Base-by-base conservation (phyloP, 1,139 yeast genomes). In the Scheffersomyces titani region DNA sequence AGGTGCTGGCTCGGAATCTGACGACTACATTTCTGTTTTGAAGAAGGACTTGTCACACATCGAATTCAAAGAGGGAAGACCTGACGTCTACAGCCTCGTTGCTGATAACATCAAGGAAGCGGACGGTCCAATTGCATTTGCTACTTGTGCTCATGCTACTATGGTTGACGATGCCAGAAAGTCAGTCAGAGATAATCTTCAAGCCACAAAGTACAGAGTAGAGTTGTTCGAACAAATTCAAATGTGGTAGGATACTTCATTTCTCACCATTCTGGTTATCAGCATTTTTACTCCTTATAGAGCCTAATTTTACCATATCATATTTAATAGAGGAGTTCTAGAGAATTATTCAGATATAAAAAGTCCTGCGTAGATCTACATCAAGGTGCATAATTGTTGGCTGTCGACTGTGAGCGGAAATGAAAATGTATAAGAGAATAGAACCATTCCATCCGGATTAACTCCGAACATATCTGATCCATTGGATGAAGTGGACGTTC, bases 51-150 rank as follows among this genome's bases (percentile, higher is more conserved):
- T 80, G 51, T 70, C 71, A 5, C 75, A 74, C 59, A 69, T 81
- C 52, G 80, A 76, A 49, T 75, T 84, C 65, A 69, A 73, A 59
- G 75, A 75, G 44, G 85, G 85, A 18, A 75, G 86, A 65, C 83
- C 86, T 11, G 65, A 75, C 45, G 67, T 81, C 52, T 71, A 70
- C 3, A 64, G 63, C 22, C 49, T 83, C n/a, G 76, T 84, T 4
- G 61, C 61, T 7, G 59, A 67, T 2, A 80, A 77, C 54, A 70
- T 83, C 5, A 62, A 63, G 11, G 77, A 72, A 51, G 68, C 83
- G 6, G 57, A 57, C 6, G 80, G 80, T 3, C 65, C 80, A 4
- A 63, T 75, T 58, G 81, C 77, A 0, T 65, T 78, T 58, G 71
- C 73, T 46, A 67, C 80, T 1, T 78, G 82, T 71, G 81, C 81